These are phyloP conservation scores for Colletotrichum costaricense DNA, from an alignment of 2,329 filamentous ascomycete species.

Conservation along the genomic window DNA sequence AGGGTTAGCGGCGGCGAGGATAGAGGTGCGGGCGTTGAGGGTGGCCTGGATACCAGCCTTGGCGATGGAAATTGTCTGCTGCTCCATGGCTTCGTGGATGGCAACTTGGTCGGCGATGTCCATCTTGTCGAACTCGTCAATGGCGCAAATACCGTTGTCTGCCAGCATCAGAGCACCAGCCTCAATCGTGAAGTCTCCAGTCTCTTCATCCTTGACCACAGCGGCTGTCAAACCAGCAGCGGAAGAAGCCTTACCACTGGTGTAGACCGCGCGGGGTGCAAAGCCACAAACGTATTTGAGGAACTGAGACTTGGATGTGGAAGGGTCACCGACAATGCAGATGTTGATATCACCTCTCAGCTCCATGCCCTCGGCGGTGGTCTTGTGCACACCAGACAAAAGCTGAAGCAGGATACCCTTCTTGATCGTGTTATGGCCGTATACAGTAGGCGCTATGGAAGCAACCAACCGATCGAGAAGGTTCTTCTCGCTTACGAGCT, in stretches of 20 bases:
- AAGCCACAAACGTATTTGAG: constrained; percentile 98
- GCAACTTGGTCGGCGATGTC: constrained; percentile 96
- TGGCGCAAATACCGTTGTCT: constrained; percentile 96
- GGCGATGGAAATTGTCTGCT: constrained; percentile 98
- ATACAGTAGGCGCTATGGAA: constrained; percentile 96
- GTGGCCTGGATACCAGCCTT: constrained; percentile 99
- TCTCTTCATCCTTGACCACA: constrained; percentile 98
- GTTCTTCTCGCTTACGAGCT: constrained; percentile 94
- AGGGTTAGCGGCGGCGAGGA: constrained; percentile 95
- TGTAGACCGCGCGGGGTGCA: constrained; percentile 96
- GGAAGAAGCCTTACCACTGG: constrained; percentile 96
- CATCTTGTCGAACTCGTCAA: constrained; percentile 99
- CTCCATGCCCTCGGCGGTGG: constrained; percentile 93
- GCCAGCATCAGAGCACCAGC: constrained; percentile 98
- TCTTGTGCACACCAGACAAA: constrained; percentile 95
- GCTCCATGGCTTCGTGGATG: constrained; percentile 99
- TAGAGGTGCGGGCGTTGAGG: constrained; percentile 93
- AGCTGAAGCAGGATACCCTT: constrained; percentile 94
- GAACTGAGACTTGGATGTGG: constrained; percentile 97
- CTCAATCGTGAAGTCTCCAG: constrained; percentile 98
- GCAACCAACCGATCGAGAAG: constrained; percentile 94
- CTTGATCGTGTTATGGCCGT: constrained; percentile 97
- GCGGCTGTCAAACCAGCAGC: constrained; percentile 97
- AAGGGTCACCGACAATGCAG: constrained; percentile 96
- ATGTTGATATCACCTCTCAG: constrained; percentile 98